Evolutionary conservation across 352 stramenopile species (phyloP).

Genomic region (Thraustochytrium striatum): DNA sequence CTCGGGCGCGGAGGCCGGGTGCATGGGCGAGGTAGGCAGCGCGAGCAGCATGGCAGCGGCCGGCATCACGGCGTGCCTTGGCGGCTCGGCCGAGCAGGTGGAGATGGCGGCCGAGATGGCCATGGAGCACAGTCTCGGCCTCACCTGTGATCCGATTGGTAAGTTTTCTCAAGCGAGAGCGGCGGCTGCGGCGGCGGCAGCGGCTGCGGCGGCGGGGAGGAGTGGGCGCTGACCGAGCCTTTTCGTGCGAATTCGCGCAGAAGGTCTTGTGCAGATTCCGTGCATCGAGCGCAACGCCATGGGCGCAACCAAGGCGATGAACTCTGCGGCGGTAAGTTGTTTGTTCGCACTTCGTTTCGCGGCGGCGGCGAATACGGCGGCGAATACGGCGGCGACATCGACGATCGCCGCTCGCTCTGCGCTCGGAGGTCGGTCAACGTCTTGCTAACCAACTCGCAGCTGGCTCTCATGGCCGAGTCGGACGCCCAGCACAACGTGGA

Average conservation of each 20-base stretch:
- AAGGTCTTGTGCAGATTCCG: conserved; percentile 54
- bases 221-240: not conserved
- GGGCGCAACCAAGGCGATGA: conserved; percentile 52
- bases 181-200: too few relatives aligned
- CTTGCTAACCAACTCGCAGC: too few relatives aligned
- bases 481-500: conserved; percentile 4
- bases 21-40: conserved; percentile 52
- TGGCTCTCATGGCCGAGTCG: conserved; percentile 5
- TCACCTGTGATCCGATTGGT: conserved; percentile 53
- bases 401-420: too few relatives aligned
- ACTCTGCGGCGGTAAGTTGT: conserved; percentile 36
- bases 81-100: conserved; percentile 51
- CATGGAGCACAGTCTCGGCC: conserved; percentile 53
- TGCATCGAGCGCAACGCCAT: conserved; percentile 56
- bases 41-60: conserved; percentile 54
- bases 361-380: too few relatives aligned
- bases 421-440: too few relatives aligned
- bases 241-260: conserved; percentile 2
- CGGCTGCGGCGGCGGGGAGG: too few relatives aligned
- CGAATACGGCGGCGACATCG: too few relatives aligned
- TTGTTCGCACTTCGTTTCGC: too few relatives aligned
- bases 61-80: conserved; percentile 47
- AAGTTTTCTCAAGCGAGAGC: not conserved
- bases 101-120: conserved; percentile 54
- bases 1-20: conserved; percentile 53